phyloP scores from a whole-genome alignment of 2,329 filamentous ascomycete species.

The Paracamarosporium sp. region DNA sequence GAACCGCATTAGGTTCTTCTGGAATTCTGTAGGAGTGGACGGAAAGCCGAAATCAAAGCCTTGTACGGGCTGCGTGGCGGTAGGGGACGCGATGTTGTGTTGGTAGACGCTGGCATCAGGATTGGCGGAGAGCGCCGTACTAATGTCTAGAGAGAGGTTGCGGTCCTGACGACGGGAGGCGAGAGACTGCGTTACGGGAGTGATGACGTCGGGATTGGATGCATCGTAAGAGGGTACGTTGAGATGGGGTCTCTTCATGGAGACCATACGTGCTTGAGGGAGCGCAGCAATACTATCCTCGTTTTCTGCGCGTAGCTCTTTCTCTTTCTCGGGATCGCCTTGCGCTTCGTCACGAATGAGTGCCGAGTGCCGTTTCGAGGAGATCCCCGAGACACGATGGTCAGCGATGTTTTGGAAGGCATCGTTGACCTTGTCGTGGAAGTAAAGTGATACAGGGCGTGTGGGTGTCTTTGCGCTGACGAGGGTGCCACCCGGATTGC shows the following conservation, averaged over 20 bases:
- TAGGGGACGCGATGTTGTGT: slow-evolving; percentile 24
- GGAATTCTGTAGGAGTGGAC: slow-evolving; percentile 82
- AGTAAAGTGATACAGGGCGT: slow-evolving; percentile 72
- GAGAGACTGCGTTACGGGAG: slow-evolving; percentile 34
- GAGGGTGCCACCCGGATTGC: slow-evolving; percentile 55
- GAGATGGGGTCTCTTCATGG: slow-evolving; percentile 23
- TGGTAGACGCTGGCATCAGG: slow-evolving; percentile 51
- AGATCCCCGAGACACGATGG: slow-evolving; percentile 61
- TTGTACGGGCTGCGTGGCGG: slow-evolving; percentile 24
- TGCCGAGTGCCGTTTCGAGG: slow-evolving; percentile 73
- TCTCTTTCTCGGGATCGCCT: slow-evolving; percentile 79
- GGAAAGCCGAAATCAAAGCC: slow-evolving; percentile 72
- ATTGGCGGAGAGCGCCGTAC: slow-evolving; percentile 41
- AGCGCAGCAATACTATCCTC: slow-evolving; percentile 85
- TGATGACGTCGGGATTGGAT: slow-evolving; percentile 33
- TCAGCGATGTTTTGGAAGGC: slow-evolving; percentile 86
- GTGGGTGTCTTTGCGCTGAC: slow-evolving; percentile 60
- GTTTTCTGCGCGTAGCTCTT: slow-evolving; percentile 79
- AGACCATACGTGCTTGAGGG: slow-evolving; percentile 61
- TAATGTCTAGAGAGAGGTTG: slow-evolving; percentile 53
- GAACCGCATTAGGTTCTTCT: slow-evolving; percentile 89
- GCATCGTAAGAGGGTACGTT: slow-evolving; percentile 51
- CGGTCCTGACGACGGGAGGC: slow-evolving; percentile 51
- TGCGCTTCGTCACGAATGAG: slow-evolving; percentile 82
- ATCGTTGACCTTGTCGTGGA: slow-evolving; percentile 87